Percentiles rank a stretch among this genome's conserved stretches.
Evolutionary conservation across 2,329 filamentous ascomycete genomes (phyloP).

Genomic region (Didymella arachidicola): DNA sequence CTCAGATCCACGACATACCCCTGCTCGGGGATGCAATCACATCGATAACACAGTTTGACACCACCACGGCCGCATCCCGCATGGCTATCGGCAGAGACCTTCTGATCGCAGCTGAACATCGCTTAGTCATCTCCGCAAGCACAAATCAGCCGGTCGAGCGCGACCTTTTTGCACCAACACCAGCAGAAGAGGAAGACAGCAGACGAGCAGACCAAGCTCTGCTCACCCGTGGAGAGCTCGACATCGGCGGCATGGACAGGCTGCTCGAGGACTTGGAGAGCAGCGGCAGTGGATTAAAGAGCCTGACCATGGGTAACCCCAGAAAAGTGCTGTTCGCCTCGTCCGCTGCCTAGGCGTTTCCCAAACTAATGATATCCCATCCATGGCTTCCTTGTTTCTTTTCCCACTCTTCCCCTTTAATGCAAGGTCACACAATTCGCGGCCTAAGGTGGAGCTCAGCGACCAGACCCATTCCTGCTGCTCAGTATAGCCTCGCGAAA

Average conservation of each 20-base stretch:
- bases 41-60: slow-evolving; percentile 54
- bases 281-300: slow-evolving; percentile 32
- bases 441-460: slow-evolving; percentile 60
- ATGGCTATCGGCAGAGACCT: slow-evolving; percentile 56
- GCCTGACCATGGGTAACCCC: slow-evolving; percentile 41
- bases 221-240: slow-evolving; percentile 55
- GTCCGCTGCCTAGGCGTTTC: slow-evolving; percentile 27
- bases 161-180: slow-evolving; percentile 40
- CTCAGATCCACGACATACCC: slow-evolving; percentile 52
- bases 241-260: slow-evolving; percentile 58
- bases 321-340: slow-evolving; percentile 49
- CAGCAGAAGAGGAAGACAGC: slow-evolving; percentile 40
- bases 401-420: not conserved
- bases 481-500: slow-evolving; percentile 64
- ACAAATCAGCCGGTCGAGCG: slow-evolving; percentile 43
- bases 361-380: slow-evolving; percentile 9
- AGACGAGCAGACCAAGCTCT: slow-evolving; percentile 53
- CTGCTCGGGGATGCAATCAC: slow-evolving; percentile 55
- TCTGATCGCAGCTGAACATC: slow-evolving; percentile 55
- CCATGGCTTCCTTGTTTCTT: not conserved
- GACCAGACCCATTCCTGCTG: slow-evolving; percentile 61
- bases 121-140: slow-evolving; percentile 53
- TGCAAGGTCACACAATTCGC: not conserved
- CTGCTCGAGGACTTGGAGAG: slow-evolving; percentile 51
- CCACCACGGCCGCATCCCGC: slow-evolving; percentile 49